These are phyloP conservation scores for Paraphaeosphaeria sporulosa DNA, from an alignment of 2,329 filamentous ascomycete species.

Conservation along the genomic window DNA sequence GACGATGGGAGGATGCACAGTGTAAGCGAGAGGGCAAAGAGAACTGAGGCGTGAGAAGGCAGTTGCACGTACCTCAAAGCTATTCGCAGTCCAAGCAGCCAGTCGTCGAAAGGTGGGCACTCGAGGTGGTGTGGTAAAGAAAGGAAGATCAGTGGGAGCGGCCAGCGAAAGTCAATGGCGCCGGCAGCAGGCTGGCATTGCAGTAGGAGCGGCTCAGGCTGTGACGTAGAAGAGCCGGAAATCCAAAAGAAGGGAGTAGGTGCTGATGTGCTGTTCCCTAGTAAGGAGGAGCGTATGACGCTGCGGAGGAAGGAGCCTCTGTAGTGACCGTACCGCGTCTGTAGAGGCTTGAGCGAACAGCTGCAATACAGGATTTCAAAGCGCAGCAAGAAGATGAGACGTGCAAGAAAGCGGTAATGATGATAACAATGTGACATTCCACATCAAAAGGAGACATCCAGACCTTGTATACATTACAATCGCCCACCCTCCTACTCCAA, in stretches of 20 bases:
- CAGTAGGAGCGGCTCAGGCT: background rate
- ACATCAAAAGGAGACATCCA: background rate
- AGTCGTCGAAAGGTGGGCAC: background rate
- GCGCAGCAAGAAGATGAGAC: background rate
- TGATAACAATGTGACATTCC: background rate
- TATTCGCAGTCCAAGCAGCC: conserved; percentile 7
- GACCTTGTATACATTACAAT: conserved; percentile 19
- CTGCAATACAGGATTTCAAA: background rate
- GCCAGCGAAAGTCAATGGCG: background rate
- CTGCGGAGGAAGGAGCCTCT: background rate
- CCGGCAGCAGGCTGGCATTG: background rate
- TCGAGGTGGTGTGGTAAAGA: background rate
- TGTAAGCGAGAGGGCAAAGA: too few species aligned
- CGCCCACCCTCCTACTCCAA: conserved; percentile 10
- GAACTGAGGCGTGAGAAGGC: background rate
- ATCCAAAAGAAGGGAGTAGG: background rate
- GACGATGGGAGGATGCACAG: too few species aligned
- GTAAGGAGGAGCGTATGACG: background rate
- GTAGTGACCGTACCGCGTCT: background rate
- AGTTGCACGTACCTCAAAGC: background rate
- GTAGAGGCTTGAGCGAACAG: background rate
- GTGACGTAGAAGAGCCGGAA: background rate
- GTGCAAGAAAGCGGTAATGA: background rate
- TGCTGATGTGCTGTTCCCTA: background rate
- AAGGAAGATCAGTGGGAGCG: background rate